Evolutionary conservation across 2,329 filamentous ascomycete genomes (phyloP), one percentile per base, ranked within the genome.

Genomic region (Phaeosphaeriaceae sp.): DNA sequence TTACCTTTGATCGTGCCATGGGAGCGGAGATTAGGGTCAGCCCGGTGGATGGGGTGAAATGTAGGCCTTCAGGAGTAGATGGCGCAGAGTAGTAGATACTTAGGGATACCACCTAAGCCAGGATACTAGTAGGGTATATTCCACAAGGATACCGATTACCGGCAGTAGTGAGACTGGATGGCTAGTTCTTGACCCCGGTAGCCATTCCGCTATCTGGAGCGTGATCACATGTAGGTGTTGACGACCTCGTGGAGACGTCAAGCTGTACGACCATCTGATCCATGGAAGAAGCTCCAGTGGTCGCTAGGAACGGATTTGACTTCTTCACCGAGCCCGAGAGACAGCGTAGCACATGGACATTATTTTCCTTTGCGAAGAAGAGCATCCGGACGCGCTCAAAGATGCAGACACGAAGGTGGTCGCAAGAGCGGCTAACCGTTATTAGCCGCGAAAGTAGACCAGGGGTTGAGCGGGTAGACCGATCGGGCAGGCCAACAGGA

Each of bases 31-130:
- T 51, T 54, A 25, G 7, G 22, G 11, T 13, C 17, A 46, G 27
- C 7, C 17, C 4, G 36, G 48, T 25, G 45, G 48, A 22, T 46
- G 55, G 50, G 58, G 56, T 42, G 54, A 48, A 19, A 25, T 4
- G 21, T n/a, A 49, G 22, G 42, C 52, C 22, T 36, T 46, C 49
- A 53, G 31, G n/a, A 24, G 41, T 31, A 50, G 54, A 57, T 53
- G 20, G 54, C 57, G 46, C 17, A 54, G 45, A 47, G 56, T 51
- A 58, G 61, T 57, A 58, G 60, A 56, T 53, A 57, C 22, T 55
- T 55, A 56, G 56, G 58, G 52, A 70, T 74, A 70, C 70, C 60
- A 74, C 70, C 65, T 58, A 58, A 68, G 60, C 65, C 63, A 59
- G 72, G 65, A 54, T 54, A 40, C 6, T 31, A 63, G 66, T 57